Evolutionary conservation across 2,329 filamentous ascomycete species (phyloP).

Genomic region (Verticillium tricorpus): DNA sequence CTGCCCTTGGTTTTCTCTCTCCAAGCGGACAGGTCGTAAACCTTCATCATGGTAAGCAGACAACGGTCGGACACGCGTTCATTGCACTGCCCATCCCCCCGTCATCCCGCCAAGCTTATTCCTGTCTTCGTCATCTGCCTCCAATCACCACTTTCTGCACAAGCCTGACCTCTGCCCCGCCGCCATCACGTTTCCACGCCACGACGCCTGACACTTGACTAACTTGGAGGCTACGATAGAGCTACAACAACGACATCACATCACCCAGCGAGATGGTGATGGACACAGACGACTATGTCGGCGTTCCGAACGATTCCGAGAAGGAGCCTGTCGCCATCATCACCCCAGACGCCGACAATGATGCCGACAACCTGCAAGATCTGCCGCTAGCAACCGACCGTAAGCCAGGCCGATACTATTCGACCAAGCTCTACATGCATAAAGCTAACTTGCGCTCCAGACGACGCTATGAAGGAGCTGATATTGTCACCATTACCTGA

Average conservation of each 20-base stretch:
- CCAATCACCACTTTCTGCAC: background rate
- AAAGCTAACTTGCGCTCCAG: conserved; percentile 38
- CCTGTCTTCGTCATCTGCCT: background rate
- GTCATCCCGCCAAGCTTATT: background rate
- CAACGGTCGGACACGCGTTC: background rate
- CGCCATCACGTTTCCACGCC: background rate
- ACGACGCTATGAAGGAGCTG: conserved; percentile 79
- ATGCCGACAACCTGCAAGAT: conserved; percentile 42
- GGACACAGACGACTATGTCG: conserved; percentile 51
- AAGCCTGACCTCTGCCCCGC: background rate
- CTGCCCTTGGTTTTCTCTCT: background rate
- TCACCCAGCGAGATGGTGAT: conserved; percentile 55
- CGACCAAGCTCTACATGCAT: background rate
- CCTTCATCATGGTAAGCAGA: background rate
- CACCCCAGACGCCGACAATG: conserved; percentile 46
- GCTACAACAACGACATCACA: conserved; percentile 45
- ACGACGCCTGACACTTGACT: background rate
- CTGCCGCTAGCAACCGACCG: conserved; percentile 48
- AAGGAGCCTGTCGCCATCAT: conserved; percentile 51
- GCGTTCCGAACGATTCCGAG: conserved; percentile 43
- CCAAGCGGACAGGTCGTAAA: background rate
- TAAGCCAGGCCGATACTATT: conserved; percentile 24
- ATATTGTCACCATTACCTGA: conserved; percentile 68
- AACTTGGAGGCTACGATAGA: conserved; percentile 30
- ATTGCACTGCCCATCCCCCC: background rate